phyloP scores from a whole-genome alignment of 23 red algal genomes.

The Pyropia yezoensis region DNA sequence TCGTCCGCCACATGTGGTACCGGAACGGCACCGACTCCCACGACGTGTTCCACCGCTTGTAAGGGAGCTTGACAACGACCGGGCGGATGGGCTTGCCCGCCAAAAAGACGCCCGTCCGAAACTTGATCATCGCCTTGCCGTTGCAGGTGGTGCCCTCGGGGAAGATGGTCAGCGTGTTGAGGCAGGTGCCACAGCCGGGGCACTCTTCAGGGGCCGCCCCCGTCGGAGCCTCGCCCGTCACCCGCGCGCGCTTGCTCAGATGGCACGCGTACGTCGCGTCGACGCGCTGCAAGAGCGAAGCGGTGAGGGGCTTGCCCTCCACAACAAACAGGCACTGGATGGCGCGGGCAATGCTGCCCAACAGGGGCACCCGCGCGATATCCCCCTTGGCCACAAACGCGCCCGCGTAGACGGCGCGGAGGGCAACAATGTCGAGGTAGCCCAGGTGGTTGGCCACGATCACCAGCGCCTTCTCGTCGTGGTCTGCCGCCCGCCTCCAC shows the following conservation, averaged over 20 bases:
- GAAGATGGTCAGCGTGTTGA: constrained; percentile 70
- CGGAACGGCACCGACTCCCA: constrained; percentile 76
- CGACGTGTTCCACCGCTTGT: constrained; percentile 57
- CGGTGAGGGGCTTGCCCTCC: constrained; percentile 25
- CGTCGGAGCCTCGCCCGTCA: background rate
- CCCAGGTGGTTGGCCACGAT: constrained; percentile 75
- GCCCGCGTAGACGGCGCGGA: constrained; percentile 33
- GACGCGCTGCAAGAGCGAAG: constrained; percentile 35
- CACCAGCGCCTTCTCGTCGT: constrained; percentile 16
- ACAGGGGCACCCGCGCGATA: constrained; percentile 25
- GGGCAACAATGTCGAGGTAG: constrained; percentile 68
- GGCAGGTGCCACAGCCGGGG: constrained; percentile 33
- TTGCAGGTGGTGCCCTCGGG: constrained; percentile 84
- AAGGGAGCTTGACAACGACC: constrained; percentile 61
- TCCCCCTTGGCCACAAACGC: constrained; percentile 81
- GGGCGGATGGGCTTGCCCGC: constrained; percentile 65
- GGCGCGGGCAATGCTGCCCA: constrained; percentile 62
- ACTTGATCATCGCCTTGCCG: constrained; percentile 67
- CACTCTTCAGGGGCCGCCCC: background rate
- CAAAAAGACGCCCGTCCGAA: constrained; percentile 77
- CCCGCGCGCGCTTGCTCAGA: constrained; percentile 10
- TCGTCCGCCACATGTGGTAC: constrained; percentile 67
- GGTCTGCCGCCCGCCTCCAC: background rate
- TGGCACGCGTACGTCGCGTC: constrained; percentile 48
- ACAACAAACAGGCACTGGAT: constrained; percentile 78